Conservation (phyloP, 768 basidiomycete genomes). For the Calocera cornea region DNA sequence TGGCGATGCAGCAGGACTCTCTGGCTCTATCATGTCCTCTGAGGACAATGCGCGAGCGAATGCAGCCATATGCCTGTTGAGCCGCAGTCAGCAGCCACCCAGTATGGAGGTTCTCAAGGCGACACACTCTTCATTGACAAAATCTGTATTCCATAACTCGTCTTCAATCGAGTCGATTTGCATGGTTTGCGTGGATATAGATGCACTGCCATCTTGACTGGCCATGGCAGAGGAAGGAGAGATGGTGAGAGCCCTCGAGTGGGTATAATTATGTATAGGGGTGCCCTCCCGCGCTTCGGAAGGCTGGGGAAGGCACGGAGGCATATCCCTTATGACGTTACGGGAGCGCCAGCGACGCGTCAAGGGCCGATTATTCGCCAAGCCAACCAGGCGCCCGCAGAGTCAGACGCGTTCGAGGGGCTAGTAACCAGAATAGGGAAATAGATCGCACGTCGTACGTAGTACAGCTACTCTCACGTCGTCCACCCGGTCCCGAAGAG, state of each 20-base stretch:
- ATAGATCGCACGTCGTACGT: too few species aligned
- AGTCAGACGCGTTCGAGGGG: background rate
- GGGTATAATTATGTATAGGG: background rate
- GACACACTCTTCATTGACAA: conserved; percentile 57
- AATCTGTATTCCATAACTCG: conserved; percentile 36
- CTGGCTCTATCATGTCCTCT: conserved; percentile 14
- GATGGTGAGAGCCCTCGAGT: background rate
- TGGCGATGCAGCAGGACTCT: conserved; percentile 18
- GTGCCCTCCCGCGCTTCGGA: background rate
- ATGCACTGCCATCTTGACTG: background rate
- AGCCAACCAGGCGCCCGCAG: background rate
- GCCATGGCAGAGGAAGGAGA: background rate
- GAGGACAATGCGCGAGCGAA: conserved; percentile 16
- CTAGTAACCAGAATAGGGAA: too few species aligned
- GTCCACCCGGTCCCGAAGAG: too few species aligned
- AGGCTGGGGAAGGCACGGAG: conserved; percentile 4
- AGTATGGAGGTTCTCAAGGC: conserved; percentile 16
- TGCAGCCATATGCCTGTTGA: conserved; percentile 21
- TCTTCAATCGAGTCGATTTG: background rate
- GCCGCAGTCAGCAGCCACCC: conserved; percentile 15
- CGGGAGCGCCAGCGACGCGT: background rate
- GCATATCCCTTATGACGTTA: background rate
- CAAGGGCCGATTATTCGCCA: background rate
- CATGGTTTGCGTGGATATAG: background rate
- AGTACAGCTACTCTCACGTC: too few species aligned